Evolutionary conservation across 768 basidiomycete species (phyloP), one percentile per base, ranked within the genome.

Genomic region (Tricholoma sp.): DNA sequence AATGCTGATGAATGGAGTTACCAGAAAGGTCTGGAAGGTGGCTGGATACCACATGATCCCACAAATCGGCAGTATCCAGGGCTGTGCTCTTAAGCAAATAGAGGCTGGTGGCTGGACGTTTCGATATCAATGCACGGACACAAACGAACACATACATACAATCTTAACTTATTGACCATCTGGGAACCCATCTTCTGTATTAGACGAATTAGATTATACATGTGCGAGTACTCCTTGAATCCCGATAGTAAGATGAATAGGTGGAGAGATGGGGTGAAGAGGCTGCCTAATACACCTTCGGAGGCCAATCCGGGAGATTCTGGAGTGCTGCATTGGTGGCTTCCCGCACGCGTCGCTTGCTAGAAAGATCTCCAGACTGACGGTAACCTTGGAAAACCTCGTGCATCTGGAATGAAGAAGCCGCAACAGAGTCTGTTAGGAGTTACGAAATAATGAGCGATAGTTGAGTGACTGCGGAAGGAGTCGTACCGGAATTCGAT

Each of bases 1-100:
- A 80, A 79, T 59, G 84, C 83, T 12, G 85, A 88, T 67, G 84
- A 89, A 60, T 89, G 85, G 87, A 86, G 85, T 64, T 91, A 91
- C 66, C 80, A 83, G 70, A 83, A 79, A 62, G 88, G 89, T 4
- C 68, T 90, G 11, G 77, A 84, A 67, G 86, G 84, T 32, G 89
- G 88, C 52, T 91, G 87, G 88, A 89, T 90, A 59, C 87, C 89
- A 12, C 75, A 79, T 57, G 79, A 89, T 66, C 85, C 86, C 4
- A 79, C 82, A n/a, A 69, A 88, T 59, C 76, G 84, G 59, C 64
- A 79, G 62, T 88, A 86, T 66, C 86, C 86, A 10, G 72, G 82
- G 61, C 76, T 88, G 43, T 90, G 88, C 68, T 67, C 73, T 16
- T 79, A 62, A 69, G 45, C 19, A 43, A 16, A 27, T 27, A 8